phyloP scores from a whole-genome alignment of 495 filamentous ascomycete species.

The Ascodesmis nigricans region DNA sequence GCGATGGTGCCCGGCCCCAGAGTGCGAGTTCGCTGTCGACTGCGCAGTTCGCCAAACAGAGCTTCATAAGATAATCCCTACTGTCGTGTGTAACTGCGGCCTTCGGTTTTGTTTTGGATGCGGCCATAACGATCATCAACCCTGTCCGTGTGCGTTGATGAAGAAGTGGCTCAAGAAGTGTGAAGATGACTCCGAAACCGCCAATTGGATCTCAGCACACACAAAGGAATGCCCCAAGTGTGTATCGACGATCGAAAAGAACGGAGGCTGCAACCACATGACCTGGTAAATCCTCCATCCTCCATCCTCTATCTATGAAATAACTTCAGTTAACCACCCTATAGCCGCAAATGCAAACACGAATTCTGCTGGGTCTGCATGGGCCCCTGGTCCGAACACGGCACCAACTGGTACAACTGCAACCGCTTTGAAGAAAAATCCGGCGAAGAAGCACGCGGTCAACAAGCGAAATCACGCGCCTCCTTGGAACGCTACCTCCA shows the following conservation, averaged over 20 bases:
- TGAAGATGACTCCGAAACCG: slow-evolving; percentile 92
- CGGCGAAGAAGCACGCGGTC: slow-evolving; percentile 67
- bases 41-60: slow-evolving; percentile 72
- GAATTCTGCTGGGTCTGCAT: slow-evolving; percentile 99
- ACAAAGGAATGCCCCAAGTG: slow-evolving; percentile 97
- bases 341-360: slow-evolving; percentile 71
- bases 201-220: slow-evolving; percentile 98
- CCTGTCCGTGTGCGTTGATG: slow-evolving; percentile 71
- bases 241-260: slow-evolving; percentile 94
- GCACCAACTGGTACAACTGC: slow-evolving; percentile 99
- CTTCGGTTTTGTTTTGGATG: slow-evolving; percentile 95
- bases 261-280: slow-evolving; percentile 98
- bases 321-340: slow-evolving; percentile 5
- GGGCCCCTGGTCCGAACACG: slow-evolving; percentile 95
- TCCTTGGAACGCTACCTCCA: slow-evolving; percentile 74
- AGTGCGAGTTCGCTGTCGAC: slow-evolving; percentile 80
- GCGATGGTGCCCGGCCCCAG: slow-evolving; percentile 92
- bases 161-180: slow-evolving; percentile 98
- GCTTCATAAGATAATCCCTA: slow-evolving; percentile 63
- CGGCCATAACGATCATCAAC: slow-evolving; percentile 74
- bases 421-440: slow-evolving; percentile 93
- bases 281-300: slow-evolving; percentile 36
- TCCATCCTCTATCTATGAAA: neutral
- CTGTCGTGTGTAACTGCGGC: slow-evolving; percentile 62
- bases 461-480: slow-evolving; percentile 70